Base-by-base conservation (phyloP, 345 rosid genomes). In the Tarenaya hassleriana region DNA sequence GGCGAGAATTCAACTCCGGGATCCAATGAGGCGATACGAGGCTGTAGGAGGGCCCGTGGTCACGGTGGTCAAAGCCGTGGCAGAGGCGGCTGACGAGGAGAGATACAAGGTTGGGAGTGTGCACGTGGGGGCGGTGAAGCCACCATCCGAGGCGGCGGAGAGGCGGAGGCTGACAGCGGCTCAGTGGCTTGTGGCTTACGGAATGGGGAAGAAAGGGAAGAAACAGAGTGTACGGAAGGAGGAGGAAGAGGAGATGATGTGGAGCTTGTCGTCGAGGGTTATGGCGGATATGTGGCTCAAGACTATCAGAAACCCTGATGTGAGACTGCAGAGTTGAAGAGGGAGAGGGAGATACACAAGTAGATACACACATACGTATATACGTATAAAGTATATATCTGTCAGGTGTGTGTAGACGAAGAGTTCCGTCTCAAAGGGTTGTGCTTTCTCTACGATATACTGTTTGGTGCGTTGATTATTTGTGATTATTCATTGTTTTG, bases 251-350 rank as follows among this genome's bases (percentile, higher is more conserved):
- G 86, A 78, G 9, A 8, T 73, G 18, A 52, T 91, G 45, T 87
- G 98, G 98, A 87, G 98, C 83, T 68, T 83, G 53, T 87, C 98
- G 15, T 79, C 96, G 7, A 71, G 96, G 51, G 81, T 84, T 52
- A 79, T 84, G 96, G 96, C 98, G 4, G 95, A 81, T 42, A 91
- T 82, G 98, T 86, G 96, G 98, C 89, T 91, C 42, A 86, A 74
- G 73, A 61, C 92, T 11, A 80, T 82, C 67, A 80, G 96, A 72
- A 91, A 91, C 59, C 98, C 98, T 3, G 89, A 91, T 53, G 78
- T 86, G 8, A 86, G 75, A 64, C 39, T 60, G 35, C 55, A 37
- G 51, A 20, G 47, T 10, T 63, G 51, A 14, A n/a, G 32, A 10
- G 27, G 43, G 35, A 57, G 42, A 21, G 40, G 40, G 40, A n/a